Evolutionary conservation across 768 basidiomycete genomes (phyloP).

Genomic region (Boletus reticuloceps): DNA sequence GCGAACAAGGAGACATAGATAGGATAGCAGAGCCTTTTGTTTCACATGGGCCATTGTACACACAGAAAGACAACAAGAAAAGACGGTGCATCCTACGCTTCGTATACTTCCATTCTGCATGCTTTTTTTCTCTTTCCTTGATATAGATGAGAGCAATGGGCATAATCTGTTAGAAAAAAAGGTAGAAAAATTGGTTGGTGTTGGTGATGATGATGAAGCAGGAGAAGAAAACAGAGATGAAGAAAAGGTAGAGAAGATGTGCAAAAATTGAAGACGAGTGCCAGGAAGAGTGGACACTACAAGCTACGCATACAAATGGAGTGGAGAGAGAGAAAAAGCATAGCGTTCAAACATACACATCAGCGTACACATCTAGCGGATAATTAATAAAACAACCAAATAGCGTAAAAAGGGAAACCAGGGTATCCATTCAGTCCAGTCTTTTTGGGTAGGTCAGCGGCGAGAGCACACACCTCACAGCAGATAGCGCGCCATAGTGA

Average conservation of each 20-base stretch:
- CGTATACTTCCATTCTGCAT: conserved; percentile 9
- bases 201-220: no score
- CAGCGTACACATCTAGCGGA: conserved; percentile 26
- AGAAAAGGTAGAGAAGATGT: no score
- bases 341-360: conserved; percentile 22
- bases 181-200: no score
- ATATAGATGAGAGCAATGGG: conserved; percentile 9
- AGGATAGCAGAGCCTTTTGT: no score
- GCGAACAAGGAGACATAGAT: no score
- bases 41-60: conserved; percentile 5
- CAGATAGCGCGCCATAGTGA: conserved; percentile 9
- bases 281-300: conserved; percentile 9
- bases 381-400: conserved; percentile 6
- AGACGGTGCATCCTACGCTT: conserved; percentile 2
- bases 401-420: conserved; percentile 11
- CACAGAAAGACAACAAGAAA: background rate
- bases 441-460: conserved; percentile 3
- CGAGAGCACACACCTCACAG: conserved; percentile 25
- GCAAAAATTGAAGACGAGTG: background rate
- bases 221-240: no score
- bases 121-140: conserved; percentile 4
- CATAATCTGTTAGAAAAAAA: background rate
- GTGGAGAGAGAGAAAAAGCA: conserved; percentile 12
- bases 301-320: conserved; percentile 30
- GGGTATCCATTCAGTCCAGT: conserved; percentile 22